A percentile compares a stretch with the other conserved stretches of the same genome.
These are phyloP conservation scores for Purpureocillium lavendulum DNA, from an alignment of 2,329 filamentous ascomycete genomes.

Conservation along the genomic window DNA sequence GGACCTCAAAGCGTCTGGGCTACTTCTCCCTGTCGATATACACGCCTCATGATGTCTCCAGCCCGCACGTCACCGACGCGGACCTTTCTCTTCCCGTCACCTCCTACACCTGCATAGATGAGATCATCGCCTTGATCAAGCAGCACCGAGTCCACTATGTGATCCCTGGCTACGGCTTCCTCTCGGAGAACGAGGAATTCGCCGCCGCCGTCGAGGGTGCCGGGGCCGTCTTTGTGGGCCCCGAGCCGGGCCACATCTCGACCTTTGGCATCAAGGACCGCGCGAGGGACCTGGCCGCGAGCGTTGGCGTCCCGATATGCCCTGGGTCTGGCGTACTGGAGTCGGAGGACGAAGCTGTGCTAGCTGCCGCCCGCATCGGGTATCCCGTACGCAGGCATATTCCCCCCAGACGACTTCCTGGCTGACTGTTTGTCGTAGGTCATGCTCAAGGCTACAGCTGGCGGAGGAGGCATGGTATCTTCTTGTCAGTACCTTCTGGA, in stretches of 20 bases:
- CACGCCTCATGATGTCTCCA: neutral
- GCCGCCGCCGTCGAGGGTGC: constrained; percentile 39
- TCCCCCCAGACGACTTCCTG: neutral
- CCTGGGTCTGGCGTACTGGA: constrained; percentile 20
- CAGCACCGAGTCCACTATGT: constrained; percentile 42
- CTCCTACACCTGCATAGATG: constrained; percentile 8
- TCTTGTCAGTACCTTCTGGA: neutral
- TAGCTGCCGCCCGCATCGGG: constrained; percentile 25
- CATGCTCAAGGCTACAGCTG: constrained; percentile 52
- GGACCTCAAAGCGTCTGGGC: constrained; percentile 40
- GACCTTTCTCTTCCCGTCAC: constrained; percentile 1
- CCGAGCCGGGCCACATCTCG: constrained; percentile 40
- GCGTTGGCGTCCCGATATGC: constrained; percentile 32
- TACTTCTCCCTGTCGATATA: constrained; percentile 8
- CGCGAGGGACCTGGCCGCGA: constrained; percentile 42
- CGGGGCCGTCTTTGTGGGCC: constrained; percentile 49
- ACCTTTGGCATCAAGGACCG: constrained; percentile 43
- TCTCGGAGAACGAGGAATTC: constrained; percentile 34
- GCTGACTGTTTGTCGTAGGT: neutral
- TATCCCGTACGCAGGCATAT: constrained; percentile 26
- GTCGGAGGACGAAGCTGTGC: constrained; percentile 41
- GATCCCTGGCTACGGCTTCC: constrained; percentile 22
- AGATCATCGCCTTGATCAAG: constrained; percentile 25
- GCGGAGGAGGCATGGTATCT: constrained; percentile 50
- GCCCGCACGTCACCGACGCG: constrained; percentile 1